Conservation (phyloP, 179 eudicot genomes). For the Sideroxylon spinosum region DNA sequence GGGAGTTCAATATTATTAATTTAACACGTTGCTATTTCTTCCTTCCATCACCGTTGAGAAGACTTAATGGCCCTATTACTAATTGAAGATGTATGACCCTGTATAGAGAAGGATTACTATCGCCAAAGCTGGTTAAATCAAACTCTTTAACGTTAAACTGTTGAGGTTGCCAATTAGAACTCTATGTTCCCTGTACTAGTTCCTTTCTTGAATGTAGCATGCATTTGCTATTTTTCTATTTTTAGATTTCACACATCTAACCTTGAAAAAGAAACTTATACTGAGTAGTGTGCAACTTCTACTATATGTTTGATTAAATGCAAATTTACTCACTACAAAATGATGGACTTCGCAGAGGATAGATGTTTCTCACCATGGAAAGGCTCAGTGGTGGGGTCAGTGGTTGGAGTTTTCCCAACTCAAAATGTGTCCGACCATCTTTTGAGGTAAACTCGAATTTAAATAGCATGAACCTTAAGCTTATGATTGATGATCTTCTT, state of each 20-base stretch:
- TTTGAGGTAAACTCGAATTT: slow-evolving; percentile 52
- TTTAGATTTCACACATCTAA: neutral
- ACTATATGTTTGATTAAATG: neutral
- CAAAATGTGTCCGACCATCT: slow-evolving; percentile 97
- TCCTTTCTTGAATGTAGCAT: neutral
- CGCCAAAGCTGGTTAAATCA: neutral
- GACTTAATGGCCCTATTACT: neutral
- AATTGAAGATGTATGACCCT: neutral
- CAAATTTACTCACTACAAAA: neutral
- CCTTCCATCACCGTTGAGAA: neutral
- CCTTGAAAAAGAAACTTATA: neutral
- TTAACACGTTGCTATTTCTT: neutral
- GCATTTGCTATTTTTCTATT: neutral
- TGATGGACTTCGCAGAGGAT: slow-evolving; percentile 52
- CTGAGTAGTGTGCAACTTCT: neutral
- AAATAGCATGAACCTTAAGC: neutral
- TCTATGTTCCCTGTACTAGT: neutral
- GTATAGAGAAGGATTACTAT: neutral
- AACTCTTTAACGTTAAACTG: neutral
- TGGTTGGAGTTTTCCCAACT: slow-evolving; percentile 88
- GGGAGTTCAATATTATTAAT: neutral
- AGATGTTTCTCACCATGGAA: slow-evolving; percentile 91
- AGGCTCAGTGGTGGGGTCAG: slow-evolving; percentile 92
- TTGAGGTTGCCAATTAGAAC: neutral
- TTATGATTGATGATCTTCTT: neutral